phyloP scores from a whole-genome alignment of 495 filamentous ascomycete genomes.

The Xylaria curta region DNA sequence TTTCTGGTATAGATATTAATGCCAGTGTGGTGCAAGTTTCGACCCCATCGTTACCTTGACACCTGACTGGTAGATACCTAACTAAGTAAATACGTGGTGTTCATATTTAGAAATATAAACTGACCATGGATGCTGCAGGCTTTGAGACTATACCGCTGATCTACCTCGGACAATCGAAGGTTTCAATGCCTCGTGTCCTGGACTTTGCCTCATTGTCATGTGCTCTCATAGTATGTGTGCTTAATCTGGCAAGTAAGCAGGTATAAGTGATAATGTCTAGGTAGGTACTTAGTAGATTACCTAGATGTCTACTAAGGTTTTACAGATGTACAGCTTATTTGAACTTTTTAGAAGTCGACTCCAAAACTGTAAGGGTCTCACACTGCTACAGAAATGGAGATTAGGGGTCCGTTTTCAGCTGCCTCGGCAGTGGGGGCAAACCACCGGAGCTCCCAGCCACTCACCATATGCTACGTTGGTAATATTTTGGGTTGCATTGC shows the following conservation, averaged over 20 bases:
- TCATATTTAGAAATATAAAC: not conserved
- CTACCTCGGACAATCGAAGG: not conserved
- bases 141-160: not conserved
- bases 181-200: not conserved
- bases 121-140: not conserved
- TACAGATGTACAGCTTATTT: too few relatives aligned
- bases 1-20: not conserved
- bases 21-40: not conserved
- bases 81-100: not conserved
- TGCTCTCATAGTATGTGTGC: not conserved
- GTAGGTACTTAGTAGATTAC: too few relatives aligned
- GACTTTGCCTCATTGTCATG: not conserved
- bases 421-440: conserved; percentile 8
- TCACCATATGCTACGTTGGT: not conserved
- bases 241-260: too few relatives aligned
- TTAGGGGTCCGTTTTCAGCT: conserved; percentile 12
- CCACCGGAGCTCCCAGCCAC: conserved; percentile 7
- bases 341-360: too few relatives aligned
- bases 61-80: not conserved
- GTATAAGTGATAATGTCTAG: too few relatives aligned
- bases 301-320: too few relatives aligned
- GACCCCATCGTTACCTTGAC: not conserved
- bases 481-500: conserved; percentile 2
- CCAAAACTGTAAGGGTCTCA: not conserved
- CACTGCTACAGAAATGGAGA: not conserved